Conservation (phyloP, 441 rosid species). For the Populus hybrid region DNA sequence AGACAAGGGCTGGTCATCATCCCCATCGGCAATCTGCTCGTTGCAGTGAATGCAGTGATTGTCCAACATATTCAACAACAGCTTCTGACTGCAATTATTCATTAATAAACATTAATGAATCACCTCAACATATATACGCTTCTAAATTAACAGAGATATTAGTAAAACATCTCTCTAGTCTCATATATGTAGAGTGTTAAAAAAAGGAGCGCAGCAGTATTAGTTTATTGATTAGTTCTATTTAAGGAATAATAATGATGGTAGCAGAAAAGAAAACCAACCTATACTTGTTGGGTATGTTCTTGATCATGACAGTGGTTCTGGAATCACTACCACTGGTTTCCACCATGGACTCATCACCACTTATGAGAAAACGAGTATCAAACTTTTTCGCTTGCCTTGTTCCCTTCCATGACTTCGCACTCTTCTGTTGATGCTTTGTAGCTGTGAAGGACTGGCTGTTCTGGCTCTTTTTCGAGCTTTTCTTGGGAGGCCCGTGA, state of each 20-base stretch:
- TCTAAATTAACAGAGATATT: background rate
- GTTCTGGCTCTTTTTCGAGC: slow-evolving; percentile 25
- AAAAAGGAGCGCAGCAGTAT: background rate
- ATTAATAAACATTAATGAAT: background rate
- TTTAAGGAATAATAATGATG: background rate
- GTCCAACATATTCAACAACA: slow-evolving; percentile 88
- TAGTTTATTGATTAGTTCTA: background rate
- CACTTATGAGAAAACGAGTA: slow-evolving; percentile 65
- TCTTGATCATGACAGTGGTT: slow-evolving; percentile 96
- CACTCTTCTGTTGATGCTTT: slow-evolving; percentile 33
- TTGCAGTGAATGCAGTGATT: slow-evolving; percentile 91
- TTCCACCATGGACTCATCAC: slow-evolving; percentile 53
- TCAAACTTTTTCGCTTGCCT: slow-evolving; percentile 55
- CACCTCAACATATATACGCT: background rate
- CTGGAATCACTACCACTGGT: slow-evolving; percentile 59
- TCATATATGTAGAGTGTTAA: background rate
- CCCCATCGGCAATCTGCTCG: slow-evolving; percentile 51
- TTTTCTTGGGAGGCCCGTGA: slow-evolving; percentile 23
- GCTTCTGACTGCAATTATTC: slow-evolving; percentile 64
- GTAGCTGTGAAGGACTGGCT: background rate
- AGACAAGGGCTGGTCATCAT: slow-evolving; percentile 65
- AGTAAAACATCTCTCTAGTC: background rate
- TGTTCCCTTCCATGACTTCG: slow-evolving; percentile 48
- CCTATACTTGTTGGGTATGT: slow-evolving; percentile 99
- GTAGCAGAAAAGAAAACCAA: slow-evolving; percentile 7